phyloP scores from a whole-genome alignment of 2,329 filamentous ascomycete genomes.

The Cladophialophora bantiana region DNA sequence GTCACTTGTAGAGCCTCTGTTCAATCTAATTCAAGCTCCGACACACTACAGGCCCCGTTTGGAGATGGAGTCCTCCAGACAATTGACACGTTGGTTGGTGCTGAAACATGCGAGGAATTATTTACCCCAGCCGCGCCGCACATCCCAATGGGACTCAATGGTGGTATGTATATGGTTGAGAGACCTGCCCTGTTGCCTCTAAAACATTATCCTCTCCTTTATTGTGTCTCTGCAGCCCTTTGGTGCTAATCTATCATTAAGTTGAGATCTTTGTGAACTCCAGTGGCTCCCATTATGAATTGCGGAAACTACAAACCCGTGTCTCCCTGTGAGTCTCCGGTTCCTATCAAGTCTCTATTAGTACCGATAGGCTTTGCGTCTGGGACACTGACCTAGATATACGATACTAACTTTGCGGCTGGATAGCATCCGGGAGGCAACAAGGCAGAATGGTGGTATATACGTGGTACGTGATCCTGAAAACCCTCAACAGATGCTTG shows the following conservation, averaged over 20 bases:
- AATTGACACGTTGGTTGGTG: neutral
- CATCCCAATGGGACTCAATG: neutral
- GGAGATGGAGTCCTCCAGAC: constrained; percentile 4
- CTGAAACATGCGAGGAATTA: neutral
- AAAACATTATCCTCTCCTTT: neutral
- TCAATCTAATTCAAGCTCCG: neutral
- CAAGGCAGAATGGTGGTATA: neutral
- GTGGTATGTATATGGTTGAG: neutral
- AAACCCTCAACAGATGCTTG: neutral
- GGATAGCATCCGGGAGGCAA: neutral
- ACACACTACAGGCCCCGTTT: neutral
- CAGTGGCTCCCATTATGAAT: constrained; percentile 1
- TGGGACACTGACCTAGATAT: neutral
- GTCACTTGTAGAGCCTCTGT: neutral
- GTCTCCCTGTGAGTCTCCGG: neutral
- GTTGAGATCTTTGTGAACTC: constrained; percentile 3
- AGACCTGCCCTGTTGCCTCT: neutral
- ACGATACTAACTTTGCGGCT: neutral
- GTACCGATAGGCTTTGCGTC: neutral
- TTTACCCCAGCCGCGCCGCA: neutral
- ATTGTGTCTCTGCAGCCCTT: neutral
- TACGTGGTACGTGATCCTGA: neutral
- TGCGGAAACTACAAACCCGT: neutral
- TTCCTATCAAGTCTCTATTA: neutral
- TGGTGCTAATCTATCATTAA: neutral